These are phyloP conservation scores for Quercus robur DNA, from an alignment of 306 rosid species.

Conservation along the genomic window DNA sequence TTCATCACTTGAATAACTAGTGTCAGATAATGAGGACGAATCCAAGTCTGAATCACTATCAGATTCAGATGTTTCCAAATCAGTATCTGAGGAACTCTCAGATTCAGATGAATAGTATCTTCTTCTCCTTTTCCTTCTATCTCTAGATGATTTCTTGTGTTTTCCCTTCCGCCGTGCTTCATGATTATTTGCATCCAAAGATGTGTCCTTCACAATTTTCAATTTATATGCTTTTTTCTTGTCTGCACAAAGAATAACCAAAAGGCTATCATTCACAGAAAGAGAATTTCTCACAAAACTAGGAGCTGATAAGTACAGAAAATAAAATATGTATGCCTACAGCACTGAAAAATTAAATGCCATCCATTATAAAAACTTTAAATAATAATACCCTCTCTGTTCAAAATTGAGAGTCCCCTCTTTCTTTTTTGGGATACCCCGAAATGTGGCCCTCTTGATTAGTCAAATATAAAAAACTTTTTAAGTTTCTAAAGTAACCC, in stretches of 20 bases:
- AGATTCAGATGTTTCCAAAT: conserved; percentile 64
- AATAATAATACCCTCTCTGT: neutral
- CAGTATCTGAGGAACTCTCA: conserved; percentile 78
- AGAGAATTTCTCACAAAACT: neutral
- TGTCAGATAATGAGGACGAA: conserved; percentile 63
- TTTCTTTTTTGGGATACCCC: neutral
- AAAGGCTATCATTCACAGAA: neutral
- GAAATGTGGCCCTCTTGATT: neutral
- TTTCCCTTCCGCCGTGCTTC: conserved; percentile 56
- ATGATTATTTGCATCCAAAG: conserved; percentile 54
- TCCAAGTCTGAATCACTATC: conserved; percentile 81
- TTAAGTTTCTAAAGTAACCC: neutral
- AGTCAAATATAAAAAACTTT: neutral
- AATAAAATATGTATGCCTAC: neutral
- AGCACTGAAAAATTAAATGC: neutral
- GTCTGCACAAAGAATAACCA: conserved; percentile 38
- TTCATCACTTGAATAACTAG: conserved; percentile 81
- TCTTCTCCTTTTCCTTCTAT: conserved; percentile 64
- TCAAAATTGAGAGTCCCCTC: neutral
- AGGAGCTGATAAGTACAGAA: conserved; percentile 3
- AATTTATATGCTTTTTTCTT: conserved; percentile 48
- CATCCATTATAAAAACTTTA: neutral
- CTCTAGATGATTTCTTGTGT: conserved; percentile 66
- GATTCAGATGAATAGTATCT: conserved; percentile 65
- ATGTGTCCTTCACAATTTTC: conserved; percentile 44